Conservation (phyloP, 1,284 basidiomycete species). For the Microstroma glucosiphilum region DNA sequence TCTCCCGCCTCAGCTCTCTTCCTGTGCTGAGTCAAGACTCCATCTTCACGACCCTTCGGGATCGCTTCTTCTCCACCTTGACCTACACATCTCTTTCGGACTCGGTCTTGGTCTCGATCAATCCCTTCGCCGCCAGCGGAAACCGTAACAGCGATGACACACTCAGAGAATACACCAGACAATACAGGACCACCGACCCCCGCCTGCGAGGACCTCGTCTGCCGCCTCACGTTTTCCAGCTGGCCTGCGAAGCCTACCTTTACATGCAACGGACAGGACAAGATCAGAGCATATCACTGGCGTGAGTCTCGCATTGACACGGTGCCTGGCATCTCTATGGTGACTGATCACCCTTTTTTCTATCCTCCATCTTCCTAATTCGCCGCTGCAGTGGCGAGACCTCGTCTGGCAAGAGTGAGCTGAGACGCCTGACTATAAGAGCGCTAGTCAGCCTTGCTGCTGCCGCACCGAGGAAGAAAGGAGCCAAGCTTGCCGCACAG, state of each 20-base stretch:
- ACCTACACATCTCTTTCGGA: constrained; percentile 45
- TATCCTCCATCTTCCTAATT: neutral
- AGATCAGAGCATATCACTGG: constrained; percentile 68
- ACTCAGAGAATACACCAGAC: constrained; percentile 39
- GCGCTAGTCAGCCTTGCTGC: constrained; percentile 80
- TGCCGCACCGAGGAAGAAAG: constrained; percentile 85
- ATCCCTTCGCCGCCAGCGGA: constrained; percentile 41
- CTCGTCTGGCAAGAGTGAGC: constrained; percentile 87
- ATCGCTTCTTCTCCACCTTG: constrained; percentile 37
- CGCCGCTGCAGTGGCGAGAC: constrained; percentile 68
- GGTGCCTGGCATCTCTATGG: too few relatives aligned
- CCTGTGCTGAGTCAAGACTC: constrained; percentile 22
- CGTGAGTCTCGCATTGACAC: too few relatives aligned
- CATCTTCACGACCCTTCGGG: constrained; percentile 36
- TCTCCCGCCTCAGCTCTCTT: neutral
- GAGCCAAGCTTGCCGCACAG: constrained; percentile 52
- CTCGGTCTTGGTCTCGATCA: constrained; percentile 43
- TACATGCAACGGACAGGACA: constrained; percentile 90
- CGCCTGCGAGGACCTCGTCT: constrained; percentile 45
- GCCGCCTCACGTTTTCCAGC: constrained; percentile 78
- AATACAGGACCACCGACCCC: constrained; percentile 40
- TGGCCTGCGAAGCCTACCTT: constrained; percentile 85
- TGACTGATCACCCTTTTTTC: neutral
- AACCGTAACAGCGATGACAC: constrained; percentile 46
- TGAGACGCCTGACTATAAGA: constrained; percentile 80